Evolutionary conservation across 495 filamentous ascomycete genomes (phyloP).

Genomic region (Penicillium roqueforti): DNA sequence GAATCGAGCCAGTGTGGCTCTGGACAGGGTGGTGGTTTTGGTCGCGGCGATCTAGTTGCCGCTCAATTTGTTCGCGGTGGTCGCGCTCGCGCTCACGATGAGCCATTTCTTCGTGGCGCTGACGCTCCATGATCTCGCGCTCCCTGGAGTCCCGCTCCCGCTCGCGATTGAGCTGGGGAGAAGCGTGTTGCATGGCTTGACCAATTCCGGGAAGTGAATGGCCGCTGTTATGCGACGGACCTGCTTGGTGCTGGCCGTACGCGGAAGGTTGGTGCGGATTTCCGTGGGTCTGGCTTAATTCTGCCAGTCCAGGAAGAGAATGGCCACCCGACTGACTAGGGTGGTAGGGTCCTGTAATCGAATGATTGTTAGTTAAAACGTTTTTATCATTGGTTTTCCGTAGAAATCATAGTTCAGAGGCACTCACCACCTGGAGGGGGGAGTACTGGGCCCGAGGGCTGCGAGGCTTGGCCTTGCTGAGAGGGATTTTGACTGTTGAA

Average conservation of each 20-base stretch:
- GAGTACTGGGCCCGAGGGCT: conserved; percentile 47
- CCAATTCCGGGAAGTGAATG: conserved; percentile 52
- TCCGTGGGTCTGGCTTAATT: conserved; percentile 48
- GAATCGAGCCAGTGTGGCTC: conserved; percentile 76
- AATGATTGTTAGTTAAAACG: conserved; percentile 20
- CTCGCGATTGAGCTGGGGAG: conserved; percentile 50
- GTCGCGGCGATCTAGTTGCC: conserved; percentile 49
- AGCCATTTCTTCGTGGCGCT: conserved; percentile 55
- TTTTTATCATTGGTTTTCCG: background rate
- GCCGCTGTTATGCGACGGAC: conserved; percentile 38
- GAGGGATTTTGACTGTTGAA: conserved; percentile 40
- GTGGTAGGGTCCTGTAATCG: conserved; percentile 40
- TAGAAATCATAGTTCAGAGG: background rate
- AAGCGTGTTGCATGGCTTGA: conserved; percentile 49
- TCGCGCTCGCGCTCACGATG: conserved; percentile 52
- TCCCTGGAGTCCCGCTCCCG: conserved; percentile 51
- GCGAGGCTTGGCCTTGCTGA: conserved; percentile 46
- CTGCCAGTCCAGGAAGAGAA: conserved; percentile 49
- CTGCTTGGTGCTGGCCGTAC: conserved; percentile 41
- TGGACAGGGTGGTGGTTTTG: conserved; percentile 67
- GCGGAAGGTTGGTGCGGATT: conserved; percentile 48
- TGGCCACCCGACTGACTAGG: conserved; percentile 46
- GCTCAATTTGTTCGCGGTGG: conserved; percentile 43
- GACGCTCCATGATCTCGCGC: conserved; percentile 46
- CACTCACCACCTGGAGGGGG: conserved; percentile 48